These are phyloP conservation scores for Pseudocercospora macadamiae DNA, from an alignment of 2,329 filamentous ascomycete genomes.

Conservation along the genomic window DNA sequence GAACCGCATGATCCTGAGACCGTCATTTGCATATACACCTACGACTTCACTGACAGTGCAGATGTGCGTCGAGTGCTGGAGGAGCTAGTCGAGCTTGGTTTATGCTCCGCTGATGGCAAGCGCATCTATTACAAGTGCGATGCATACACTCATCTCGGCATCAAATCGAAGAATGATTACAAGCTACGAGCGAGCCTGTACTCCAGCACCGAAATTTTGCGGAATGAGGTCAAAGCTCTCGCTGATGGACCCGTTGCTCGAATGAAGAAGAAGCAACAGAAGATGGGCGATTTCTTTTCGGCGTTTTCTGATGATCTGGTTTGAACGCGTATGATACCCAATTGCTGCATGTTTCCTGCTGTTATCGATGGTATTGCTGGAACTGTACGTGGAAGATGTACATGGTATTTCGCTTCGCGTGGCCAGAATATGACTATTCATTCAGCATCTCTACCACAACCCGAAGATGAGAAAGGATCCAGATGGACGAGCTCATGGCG, in stretches of 20 bases:
- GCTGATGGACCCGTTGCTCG: constrained; percentile 25
- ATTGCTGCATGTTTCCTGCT: neutral
- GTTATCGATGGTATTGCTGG: no score
- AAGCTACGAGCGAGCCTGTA: constrained; percentile 49
- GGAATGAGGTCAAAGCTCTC: constrained; percentile 22
- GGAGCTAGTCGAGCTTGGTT: constrained; percentile 61
- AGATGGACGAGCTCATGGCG: no score
- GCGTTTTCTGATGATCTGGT: constrained; percentile 16
- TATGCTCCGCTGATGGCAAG: constrained; percentile 52
- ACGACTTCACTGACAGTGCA: constrained; percentile 68
- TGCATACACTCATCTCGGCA: constrained; percentile 53
- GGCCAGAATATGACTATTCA: no score
- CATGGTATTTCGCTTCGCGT: no score
- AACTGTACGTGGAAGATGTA: no score
- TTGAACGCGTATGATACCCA: constrained; percentile 12
- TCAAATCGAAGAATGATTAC: constrained; percentile 45
- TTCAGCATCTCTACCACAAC: no score
- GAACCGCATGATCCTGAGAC: constrained; percentile 40
- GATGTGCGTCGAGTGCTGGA: constrained; percentile 71
- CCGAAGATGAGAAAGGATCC: no score
- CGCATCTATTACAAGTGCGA: constrained; percentile 79
- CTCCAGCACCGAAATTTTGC: constrained; percentile 42
- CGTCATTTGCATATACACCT: constrained; percentile 78
- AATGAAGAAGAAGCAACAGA: constrained; percentile 17
- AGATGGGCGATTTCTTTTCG: constrained; percentile 9